Evolutionary conservation across 1,139 yeast genomes (phyloP), one percentile per base, ranked within the genome.

Genomic region (Geotrichum citri-aurantii): DNA sequence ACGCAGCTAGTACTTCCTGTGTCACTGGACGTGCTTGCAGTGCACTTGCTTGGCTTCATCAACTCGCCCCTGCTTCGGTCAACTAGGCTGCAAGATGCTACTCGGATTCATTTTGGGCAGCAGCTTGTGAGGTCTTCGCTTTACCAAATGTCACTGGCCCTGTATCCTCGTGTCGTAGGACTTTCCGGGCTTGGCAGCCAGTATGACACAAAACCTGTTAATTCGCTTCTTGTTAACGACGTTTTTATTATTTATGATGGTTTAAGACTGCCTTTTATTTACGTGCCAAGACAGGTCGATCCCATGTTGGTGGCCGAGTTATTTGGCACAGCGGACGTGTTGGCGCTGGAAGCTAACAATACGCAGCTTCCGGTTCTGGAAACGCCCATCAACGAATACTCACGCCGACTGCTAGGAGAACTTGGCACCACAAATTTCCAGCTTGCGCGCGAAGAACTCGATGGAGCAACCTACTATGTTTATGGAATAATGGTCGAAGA

Each of bases 401-500:
- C 42, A 4, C 42, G 42, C 14, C 11, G 6, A n/a, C 3, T 37
- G 19, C 42, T 37, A 12, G 42, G 17, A 14, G 42, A 37, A 6
- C 17, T 37, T 37, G 17, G 19, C 6, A 17, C 7, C 48, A 64
- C 78, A 52, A 79, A 82, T 0, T 72, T 88, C 48, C 84, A 82
- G 63, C 71, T 90, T 11, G 82, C 88, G 10, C 77, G 95, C 58
- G 85, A 84, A 64, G 83, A 84, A 6, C 71, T 81, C 29, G 96
- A 88, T 68, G 84, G 84, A 0, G 75, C 83, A 1, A 86, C 84
- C 64, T 69, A 72, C 46, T 83, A 80, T 56, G 82, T 88, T 65
- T 75, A 79, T 56, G 85, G 84, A 52, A 68, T 81, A 56, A 75
- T 93, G 68, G 82, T 85, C 26, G 98, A 93, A 67, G 99, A 93